phyloP scores from a whole-genome alignment of 495 filamentous ascomycete species.

The Trichoderma reesei region DNA sequence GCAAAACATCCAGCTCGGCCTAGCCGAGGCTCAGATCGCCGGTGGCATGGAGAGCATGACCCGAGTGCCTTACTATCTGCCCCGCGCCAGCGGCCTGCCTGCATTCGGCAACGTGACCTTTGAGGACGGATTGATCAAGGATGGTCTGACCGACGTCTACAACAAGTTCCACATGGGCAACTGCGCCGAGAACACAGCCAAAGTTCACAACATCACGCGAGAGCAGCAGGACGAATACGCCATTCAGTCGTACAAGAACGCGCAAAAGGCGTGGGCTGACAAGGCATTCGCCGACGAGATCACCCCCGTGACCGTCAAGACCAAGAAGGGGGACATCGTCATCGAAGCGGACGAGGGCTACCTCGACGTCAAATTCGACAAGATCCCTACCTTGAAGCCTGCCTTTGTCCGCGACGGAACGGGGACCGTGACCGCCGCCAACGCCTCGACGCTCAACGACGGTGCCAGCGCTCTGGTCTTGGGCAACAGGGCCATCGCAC shows the following conservation, averaged over 20 bases:
- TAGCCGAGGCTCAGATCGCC: conserved; percentile 76
- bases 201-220: conserved; percentile 69
- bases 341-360: conserved; percentile 81
- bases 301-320: conserved; percentile 70
- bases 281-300: conserved; percentile 80
- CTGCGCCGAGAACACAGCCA: conserved; percentile 92
- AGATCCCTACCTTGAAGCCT: conserved; percentile 77
- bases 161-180: conserved; percentile 96
- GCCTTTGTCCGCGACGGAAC: conserved; percentile 76
- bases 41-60: conserved; percentile 99
- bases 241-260: conserved; percentile 74
- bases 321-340: conserved; percentile 71
- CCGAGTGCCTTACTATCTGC: conserved; percentile 82
- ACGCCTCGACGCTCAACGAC: conserved; percentile 86
- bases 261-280: conserved; percentile 80
- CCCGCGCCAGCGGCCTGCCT: conserved; percentile 63
- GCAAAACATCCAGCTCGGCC: conserved; percentile 85
- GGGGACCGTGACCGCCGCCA: conserved; percentile 91
- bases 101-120: conserved; percentile 76
- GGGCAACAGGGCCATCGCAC: conserved; percentile 63
- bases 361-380: conserved; percentile 71
- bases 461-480: conserved; percentile 88
- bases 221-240: conserved; percentile 87
- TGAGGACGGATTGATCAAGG: conserved; percentile 88
- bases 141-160: conserved; percentile 94